Evolutionary conservation across 2,329 filamentous ascomycete species (phyloP), one percentile per base, ranked within the genome.

Genomic region (Cytospora leucostoma): DNA sequence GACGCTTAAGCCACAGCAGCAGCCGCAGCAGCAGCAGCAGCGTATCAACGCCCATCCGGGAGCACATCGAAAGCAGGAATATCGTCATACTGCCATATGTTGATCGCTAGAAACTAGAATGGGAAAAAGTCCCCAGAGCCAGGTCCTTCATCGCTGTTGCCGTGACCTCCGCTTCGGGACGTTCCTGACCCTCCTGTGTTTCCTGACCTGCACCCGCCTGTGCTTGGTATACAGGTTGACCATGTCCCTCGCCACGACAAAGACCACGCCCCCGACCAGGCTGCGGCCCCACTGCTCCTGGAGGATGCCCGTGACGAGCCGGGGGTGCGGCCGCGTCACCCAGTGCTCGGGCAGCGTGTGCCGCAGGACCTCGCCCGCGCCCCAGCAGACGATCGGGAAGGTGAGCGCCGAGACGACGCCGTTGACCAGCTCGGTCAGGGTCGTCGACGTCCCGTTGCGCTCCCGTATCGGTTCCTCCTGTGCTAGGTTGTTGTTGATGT

Each of bases 231-330:
- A 90, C 32, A 90, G 74, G 63, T 79, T 77, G 57, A 88, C 77
- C 3, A 79, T 80, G 69, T 90, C 87, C 74, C 94, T 95, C 59
- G 97, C 75, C 11, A 97, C 88, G 17, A 98, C 88, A 70, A 94
- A 97, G 21, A 96, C 77, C 72, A 92, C 95, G 0, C 95, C 95
- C 1, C 95, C 95, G 1, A 95, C 83, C 3, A 99, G 80, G 71
- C 91, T 97, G 62, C 95, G 83, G 1, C 93, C 95, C 92, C 95
- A 98, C 64, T 88, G 87, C 69, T 90, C 86, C 71, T 95, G 91
- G 37, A 99, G 75, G 33, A 98, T 79, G 0, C 90, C 88, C 0
- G 85, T 84, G 0, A 67, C 67, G 19, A 52, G 35, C 3, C 83
- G 79, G 40, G 79, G 73, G 50, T 67, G 66, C 1, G 79, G 75